These are phyloP conservation scores for Tetracladium marchalianum DNA, from an alignment of 495 filamentous ascomycete species.

Conservation along the genomic window DNA sequence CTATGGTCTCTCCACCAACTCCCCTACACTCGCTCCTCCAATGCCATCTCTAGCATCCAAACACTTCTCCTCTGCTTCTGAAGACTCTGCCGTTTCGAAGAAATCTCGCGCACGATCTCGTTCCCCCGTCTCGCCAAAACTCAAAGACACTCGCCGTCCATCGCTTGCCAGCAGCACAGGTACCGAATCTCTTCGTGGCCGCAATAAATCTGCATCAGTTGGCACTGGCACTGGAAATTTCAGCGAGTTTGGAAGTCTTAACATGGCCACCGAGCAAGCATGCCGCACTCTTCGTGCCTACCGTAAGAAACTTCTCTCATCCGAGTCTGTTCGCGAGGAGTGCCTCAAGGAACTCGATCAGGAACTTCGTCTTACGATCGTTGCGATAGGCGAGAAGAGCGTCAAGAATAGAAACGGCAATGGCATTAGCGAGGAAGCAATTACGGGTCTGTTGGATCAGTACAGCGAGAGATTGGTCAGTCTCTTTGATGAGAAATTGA, in stretches of 20 bases:
- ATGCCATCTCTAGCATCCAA: constrained; percentile 12
- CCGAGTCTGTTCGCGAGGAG: constrained; percentile 52
- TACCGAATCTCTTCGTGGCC: constrained; percentile 37
- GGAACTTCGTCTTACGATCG: constrained; percentile 66
- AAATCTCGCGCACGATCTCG: constrained; percentile 23
- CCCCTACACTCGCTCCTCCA: constrained; percentile 16
- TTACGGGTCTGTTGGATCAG: constrained; percentile 57
- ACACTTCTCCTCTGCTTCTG: constrained; percentile 11
- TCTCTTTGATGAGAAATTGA: constrained; percentile 62
- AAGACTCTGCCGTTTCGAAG: constrained; percentile 10
- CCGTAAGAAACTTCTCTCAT: constrained; percentile 66
- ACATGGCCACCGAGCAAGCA: constrained; percentile 68
- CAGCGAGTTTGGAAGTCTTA: constrained; percentile 52
- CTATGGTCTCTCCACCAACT: constrained; percentile 13
- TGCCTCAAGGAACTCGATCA: constrained; percentile 64
- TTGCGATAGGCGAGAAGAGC: constrained; percentile 53
- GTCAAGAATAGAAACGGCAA: constrained; percentile 27
- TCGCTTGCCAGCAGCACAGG: constrained; percentile 33
- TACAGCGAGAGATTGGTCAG: constrained; percentile 60
- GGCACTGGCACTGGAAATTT: constrained; percentile 26
- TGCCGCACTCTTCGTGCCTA: constrained; percentile 73
- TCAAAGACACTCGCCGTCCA: constrained; percentile 33
- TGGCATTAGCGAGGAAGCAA: constrained; percentile 44
- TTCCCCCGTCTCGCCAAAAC: constrained; percentile 31
- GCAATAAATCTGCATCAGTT: constrained; percentile 32